phyloP scores from a whole-genome alignment of 2,329 filamentous ascomycete genomes.

The Pseudogymnoascus sp. region DNA sequence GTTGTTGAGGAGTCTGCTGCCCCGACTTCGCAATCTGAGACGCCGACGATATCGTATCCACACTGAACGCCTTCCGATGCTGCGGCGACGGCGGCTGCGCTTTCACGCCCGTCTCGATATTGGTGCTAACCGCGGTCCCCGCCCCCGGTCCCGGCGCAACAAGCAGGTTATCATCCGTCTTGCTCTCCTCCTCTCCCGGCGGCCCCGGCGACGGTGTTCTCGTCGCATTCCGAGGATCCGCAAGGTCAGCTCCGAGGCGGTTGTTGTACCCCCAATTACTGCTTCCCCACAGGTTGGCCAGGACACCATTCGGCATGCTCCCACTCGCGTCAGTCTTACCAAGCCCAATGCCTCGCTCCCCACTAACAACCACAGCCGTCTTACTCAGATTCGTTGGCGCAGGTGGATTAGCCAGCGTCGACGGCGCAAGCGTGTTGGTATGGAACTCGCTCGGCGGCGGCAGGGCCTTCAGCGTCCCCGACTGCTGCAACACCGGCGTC shows the following conservation, averaged over 20 bases:
- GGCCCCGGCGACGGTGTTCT: neutral
- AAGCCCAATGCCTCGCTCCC: conserved; percentile 60
- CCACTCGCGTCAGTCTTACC: conserved; percentile 55
- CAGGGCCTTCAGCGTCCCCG: conserved; percentile 25
- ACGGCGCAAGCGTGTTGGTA: conserved; percentile 64
- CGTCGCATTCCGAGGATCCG: neutral
- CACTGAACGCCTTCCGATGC: conserved; percentile 25
- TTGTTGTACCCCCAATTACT: conserved; percentile 70
- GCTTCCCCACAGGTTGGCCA: conserved; percentile 92
- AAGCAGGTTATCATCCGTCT: neutral
- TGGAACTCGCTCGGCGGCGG: conserved; percentile 37
- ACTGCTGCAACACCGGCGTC: conserved; percentile 26
- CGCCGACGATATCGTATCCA: conserved; percentile 16
- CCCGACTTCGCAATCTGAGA: conserved; percentile 18
- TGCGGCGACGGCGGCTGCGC: neutral
- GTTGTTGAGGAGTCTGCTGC: neutral
- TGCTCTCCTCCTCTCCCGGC: neutral
- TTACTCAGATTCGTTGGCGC: conserved; percentile 80
- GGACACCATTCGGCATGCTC: conserved; percentile 71
- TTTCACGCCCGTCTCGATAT: neutral
- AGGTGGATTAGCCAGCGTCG: conserved; percentile 75
- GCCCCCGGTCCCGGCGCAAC: neutral
- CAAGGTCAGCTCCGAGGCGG: conserved; percentile 31
- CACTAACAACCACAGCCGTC: conserved; percentile 71
- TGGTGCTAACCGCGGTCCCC: neutral